A percentile compares a stretch with the other conserved stretches of the same genome.
Conservation (phyloP, 257 asterid genomes). For the Rubia yunnanensis region DNA sequence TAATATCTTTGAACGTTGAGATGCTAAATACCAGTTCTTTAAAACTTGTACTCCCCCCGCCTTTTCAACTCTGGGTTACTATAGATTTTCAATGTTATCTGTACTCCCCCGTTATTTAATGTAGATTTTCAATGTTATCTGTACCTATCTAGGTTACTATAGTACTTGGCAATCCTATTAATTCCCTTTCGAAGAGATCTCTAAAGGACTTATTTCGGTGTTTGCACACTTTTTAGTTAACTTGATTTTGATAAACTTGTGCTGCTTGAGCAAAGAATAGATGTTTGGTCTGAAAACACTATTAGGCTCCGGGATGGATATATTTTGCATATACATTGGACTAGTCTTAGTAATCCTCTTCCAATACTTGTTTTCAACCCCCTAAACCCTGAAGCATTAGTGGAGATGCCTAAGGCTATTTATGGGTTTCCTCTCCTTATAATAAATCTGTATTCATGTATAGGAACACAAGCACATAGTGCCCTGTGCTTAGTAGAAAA, state of each 20-base stretch:
- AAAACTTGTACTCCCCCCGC: neutral
- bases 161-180: neutral
- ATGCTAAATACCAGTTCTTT: neutral
- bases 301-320: neutral
- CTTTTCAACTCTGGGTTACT: too few species aligned
- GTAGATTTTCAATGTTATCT: too few species aligned
- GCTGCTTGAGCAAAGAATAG: neutral
- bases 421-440: neutral
- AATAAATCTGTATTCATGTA: neutral
- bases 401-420: neutral
- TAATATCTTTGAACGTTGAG: neutral
- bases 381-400: too few species aligned
- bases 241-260: neutral
- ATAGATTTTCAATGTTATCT: too few species aligned
- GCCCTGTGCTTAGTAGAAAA: neutral
- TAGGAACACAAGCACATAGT: neutral
- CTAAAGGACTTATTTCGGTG: too few species aligned
- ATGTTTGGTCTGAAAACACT: neutral
- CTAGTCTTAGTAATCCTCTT: neutral
- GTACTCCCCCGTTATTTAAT: too few species aligned
- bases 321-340: neutral
- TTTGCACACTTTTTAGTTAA: neutral
- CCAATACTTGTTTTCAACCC: neutral
- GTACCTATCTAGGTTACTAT: too few species aligned
- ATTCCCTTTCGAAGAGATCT: neutral